These are phyloP conservation scores for Aspergillus sp. DNA, from an alignment of 2,329 filamentous ascomycete genomes.

Conservation along the genomic window DNA sequence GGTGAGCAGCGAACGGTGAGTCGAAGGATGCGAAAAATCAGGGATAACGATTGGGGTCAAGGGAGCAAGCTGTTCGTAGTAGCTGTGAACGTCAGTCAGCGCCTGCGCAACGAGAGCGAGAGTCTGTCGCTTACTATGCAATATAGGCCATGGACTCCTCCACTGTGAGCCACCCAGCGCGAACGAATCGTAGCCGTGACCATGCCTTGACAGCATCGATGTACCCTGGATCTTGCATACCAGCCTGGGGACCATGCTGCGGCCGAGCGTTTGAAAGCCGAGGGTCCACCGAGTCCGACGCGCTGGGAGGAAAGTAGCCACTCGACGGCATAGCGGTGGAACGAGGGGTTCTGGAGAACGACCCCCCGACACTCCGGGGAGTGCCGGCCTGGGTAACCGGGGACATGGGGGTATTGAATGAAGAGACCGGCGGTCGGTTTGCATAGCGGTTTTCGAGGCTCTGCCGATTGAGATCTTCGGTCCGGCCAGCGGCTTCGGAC, in stretches of 20 bases:
- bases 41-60: slow-evolving; percentile 89
- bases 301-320: slow-evolving; percentile 40
- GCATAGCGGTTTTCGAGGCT: slow-evolving; percentile 39
- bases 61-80: slow-evolving; percentile 83
- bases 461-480: slow-evolving; percentile 41
- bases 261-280: slow-evolving; percentile 19
- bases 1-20: slow-evolving; percentile 68
- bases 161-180: slow-evolving; percentile 91
- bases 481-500: slow-evolving; percentile 65
- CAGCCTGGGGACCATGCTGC: slow-evolving; percentile 18
- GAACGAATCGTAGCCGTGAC: slow-evolving; percentile 87
- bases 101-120: slow-evolving; percentile 3
- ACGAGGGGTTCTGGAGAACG: slow-evolving; percentile 27
- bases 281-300: slow-evolving; percentile 15
- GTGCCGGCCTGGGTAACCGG: slow-evolving; percentile 26
- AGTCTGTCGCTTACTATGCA: slow-evolving; percentile 57
- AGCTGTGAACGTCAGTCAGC: slow-evolving; percentile 44
- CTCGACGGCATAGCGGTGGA: slow-evolving; percentile 39
- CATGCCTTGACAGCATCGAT: slow-evolving; percentile 73
- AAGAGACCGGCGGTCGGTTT: slow-evolving; percentile 29
- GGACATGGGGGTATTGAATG: slow-evolving; percentile 31
- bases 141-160: slow-evolving; percentile 90
- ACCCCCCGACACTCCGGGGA: slow-evolving; percentile 25
- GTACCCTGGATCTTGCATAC: slow-evolving; percentile 28
- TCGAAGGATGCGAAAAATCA: slow-evolving; percentile 73